Evolutionary conservation across 129 eudicot genomes (phyloP), one percentile per base, ranked within the genome.

Genomic region (Pseudognaphalium luteoalbum): DNA sequence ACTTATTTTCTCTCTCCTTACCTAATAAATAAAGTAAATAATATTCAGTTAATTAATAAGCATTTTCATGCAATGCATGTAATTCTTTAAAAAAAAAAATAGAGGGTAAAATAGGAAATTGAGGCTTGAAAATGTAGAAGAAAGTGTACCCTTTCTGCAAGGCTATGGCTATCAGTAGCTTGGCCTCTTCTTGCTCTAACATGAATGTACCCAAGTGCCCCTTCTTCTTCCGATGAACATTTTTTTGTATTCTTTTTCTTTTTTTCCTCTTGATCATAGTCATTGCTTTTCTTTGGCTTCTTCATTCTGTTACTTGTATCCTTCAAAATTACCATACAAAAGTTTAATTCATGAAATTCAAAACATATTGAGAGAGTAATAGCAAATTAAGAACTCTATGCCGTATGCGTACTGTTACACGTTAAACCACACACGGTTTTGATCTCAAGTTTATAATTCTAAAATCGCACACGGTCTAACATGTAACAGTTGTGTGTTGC

Each of bases 171-270:
- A 73, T 93, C 98, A 29, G 98, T 93, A 9, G 98, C 98, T 82
- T 93, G 98, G 75, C 98, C 98, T 83, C 98, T 87, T 78, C 95
- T 87, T 57, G 98, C 98, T 81, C 97, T 88, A 29, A 93, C 98
- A 84, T 93, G 98, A 88, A 92, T 86, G 88, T 87, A 92, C 59
- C 86, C 96, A 34, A 30, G 72, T 72, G 90, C 81, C 56, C 78
- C 85, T 82, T 64, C 85, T 15, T 56, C 50, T 19, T 20, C 54
- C 19, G 21, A 57, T 69, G 25, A 68, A 70, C 56, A 32, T 44
- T 77, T 59, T 72, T 68, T 79, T 60, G 58, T 66, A 44, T 66
- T 80, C 62, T 58, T 62, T 39, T 73, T 82, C 79, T 70, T 81
- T 52, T 85, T 85, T 33, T 78, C 76, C 25, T 41, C 84, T 83